A percentile compares a stretch with the other conserved stretches of the same genome.
Conservation (phyloP, 169 alveolate species). For the Perkinsus olseni region DNA sequence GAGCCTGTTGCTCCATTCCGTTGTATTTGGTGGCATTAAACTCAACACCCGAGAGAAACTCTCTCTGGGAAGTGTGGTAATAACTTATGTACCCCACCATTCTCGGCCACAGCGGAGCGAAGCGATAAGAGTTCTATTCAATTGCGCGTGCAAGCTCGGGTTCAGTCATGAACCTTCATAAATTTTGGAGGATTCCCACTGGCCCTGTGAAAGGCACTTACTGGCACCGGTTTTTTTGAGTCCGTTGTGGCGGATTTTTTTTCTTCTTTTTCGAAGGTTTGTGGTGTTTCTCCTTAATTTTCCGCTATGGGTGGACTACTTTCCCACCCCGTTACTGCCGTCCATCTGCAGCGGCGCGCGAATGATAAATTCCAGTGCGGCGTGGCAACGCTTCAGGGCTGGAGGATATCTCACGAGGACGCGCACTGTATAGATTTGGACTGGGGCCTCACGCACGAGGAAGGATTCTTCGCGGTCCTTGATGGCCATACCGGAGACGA, state of each 20-base stretch:
- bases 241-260: neutral
- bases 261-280: neutral
- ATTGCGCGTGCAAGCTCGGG: no score
- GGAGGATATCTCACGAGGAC: neutral
- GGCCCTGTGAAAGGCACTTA: no score
- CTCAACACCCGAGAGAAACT: no score
- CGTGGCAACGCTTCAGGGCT: neutral
- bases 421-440: neutral
- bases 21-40: no score
- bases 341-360: neutral
- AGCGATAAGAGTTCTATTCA: no score
- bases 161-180: no score
- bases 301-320: neutral
- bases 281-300: neutral
- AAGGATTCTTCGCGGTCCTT: neutral
- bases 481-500: neutral
- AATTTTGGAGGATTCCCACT: no score
- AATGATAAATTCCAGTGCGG: neutral
- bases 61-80: no score
- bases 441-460: neutral
- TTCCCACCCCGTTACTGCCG: neutral
- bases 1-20: no score
- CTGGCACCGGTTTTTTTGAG: neutral
- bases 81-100: no score
- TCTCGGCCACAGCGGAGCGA: no score